Evolutionary conservation across 2,329 filamentous ascomycete species (phyloP), one percentile per base, ranked within the genome.

Genomic region (Cladosporium sp.): DNA sequence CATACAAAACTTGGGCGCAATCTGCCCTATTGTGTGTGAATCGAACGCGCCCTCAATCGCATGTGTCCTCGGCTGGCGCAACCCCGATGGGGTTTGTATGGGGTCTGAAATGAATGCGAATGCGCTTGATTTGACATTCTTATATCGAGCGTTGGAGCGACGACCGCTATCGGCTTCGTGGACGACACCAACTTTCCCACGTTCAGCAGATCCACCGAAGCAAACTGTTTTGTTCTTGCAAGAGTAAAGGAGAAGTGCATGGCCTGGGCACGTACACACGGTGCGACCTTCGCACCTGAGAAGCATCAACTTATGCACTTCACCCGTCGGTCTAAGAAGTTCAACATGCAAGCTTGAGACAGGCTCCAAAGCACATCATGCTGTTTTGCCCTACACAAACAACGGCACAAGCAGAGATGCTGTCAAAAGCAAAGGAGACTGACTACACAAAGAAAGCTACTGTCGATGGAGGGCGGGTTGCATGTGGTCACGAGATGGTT

Each of bases 251-350:
- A 65, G 32, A 66, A 57, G 32, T 57, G 51, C 24, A 55, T 55
- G 30, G n/a, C 38, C 30, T 66, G 52, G 64, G 64, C 59, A 54
- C 38, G 26, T 14, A 58, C 14, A 24, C 59, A 67, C 15, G 21
- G 58, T 6, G 57, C 58, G 8, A 64, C 38, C 6, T 67, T 66
- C 52, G 52, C 59, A 18, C 64, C 64, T 28, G 52, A 66, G 34
- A 67, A 66, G 30, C 66, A 59, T 18, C 32, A 63, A 8, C 51
- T 67, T 0, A 67, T 66, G 41, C 44, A 66, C 41, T 55, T 66
- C 36, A 64, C 52, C 12, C 28, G 61, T 8, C 15, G 38, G 1
- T 8, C 24, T 6, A 58, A 57, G 47, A 62, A 52, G 28, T 52
- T 36, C 49, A 67, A 67, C 28, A 52, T 67, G 54, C 54, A 67